These are phyloP conservation scores for Diatrype stigma DNA, from an alignment of 2,329 filamentous ascomycete species.

Conservation along the genomic window DNA sequence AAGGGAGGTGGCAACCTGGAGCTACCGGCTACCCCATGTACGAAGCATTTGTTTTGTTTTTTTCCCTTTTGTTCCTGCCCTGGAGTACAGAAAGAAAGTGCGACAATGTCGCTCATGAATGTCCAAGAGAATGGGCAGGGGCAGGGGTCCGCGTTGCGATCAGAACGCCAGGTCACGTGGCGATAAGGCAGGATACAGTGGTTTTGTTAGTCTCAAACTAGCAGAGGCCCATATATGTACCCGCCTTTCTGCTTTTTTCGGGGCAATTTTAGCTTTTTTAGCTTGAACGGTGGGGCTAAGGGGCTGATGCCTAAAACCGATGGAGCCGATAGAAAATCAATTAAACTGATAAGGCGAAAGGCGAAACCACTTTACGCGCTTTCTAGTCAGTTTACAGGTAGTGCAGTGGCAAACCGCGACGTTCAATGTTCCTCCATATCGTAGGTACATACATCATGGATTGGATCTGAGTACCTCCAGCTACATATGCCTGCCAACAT, in stretches of 20 bases:
- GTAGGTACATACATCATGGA: no score
- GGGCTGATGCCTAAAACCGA: no score
- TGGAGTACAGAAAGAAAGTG: neutral
- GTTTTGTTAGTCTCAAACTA: neutral
- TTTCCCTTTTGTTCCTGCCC: neutral
- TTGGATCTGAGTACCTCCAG: no score
- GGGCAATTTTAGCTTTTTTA: no score
- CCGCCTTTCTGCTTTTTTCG: no score
- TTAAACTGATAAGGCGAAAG: neutral
- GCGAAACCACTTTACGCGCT: slow-evolving; percentile 1
- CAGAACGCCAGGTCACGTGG: neutral
- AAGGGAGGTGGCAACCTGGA: neutral
- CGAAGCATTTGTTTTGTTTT: neutral
- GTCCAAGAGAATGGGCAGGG: neutral
- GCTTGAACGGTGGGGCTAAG: no score
- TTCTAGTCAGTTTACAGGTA: no score
- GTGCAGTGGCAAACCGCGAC: slow-evolving; percentile 1
- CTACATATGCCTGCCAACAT: no score
- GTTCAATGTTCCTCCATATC: no score
- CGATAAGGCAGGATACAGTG: neutral
- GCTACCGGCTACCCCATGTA: neutral
- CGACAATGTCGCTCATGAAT: neutral
- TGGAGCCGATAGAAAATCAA: neutral
- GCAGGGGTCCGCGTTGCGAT: neutral
- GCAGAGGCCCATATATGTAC: neutral